These are phyloP conservation scores for Wallacemonas collosoma DNA, from an alignment of 208 protist species.

Conservation along the genomic window DNA sequence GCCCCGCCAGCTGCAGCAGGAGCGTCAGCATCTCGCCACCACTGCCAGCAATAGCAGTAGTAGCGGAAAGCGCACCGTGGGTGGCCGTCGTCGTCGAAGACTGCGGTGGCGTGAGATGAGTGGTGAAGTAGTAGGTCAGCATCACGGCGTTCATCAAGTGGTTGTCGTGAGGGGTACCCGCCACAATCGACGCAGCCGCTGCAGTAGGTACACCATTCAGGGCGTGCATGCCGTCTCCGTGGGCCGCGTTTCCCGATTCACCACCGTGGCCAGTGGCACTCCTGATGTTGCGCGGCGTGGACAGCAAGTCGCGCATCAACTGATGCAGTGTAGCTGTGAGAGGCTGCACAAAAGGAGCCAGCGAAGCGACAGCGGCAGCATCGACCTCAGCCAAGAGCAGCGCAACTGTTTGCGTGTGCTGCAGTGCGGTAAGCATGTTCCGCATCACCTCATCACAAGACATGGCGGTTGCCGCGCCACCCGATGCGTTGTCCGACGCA, in stretches of 20 bases:
- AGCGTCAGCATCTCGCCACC: slow-evolving; percentile 29
- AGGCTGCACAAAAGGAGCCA: neutral
- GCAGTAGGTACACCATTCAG: too few species aligned
- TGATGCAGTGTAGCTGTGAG: neutral
- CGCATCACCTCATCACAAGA: neutral
- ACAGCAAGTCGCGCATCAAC: neutral
- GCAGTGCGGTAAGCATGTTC: slow-evolving; percentile 2
- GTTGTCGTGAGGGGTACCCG: too few species aligned
- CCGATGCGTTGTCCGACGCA: too few species aligned
- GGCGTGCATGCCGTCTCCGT: too few species aligned
- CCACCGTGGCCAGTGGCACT: neutral
- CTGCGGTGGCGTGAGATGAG: slow-evolving; percentile 2
- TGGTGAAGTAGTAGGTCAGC: slow-evolving; percentile 10
- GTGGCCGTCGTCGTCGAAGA: neutral
- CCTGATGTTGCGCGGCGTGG: neutral
- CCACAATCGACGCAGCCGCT: too few species aligned
- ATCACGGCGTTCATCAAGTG: slow-evolving; percentile 4
- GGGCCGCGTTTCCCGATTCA: neutral
- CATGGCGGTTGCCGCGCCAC: too few species aligned
- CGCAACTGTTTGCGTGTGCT: slow-evolving; percentile 8
- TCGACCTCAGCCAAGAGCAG: slow-evolving; percentile 11
- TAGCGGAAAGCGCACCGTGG: too few species aligned
- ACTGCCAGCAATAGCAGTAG: neutral
- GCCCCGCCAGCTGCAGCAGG: slow-evolving; percentile 43
- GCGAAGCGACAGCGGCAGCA: neutral